Evolutionary conservation across 331 rosid genomes (phyloP).

Genomic region (Quercus lobata): DNA sequence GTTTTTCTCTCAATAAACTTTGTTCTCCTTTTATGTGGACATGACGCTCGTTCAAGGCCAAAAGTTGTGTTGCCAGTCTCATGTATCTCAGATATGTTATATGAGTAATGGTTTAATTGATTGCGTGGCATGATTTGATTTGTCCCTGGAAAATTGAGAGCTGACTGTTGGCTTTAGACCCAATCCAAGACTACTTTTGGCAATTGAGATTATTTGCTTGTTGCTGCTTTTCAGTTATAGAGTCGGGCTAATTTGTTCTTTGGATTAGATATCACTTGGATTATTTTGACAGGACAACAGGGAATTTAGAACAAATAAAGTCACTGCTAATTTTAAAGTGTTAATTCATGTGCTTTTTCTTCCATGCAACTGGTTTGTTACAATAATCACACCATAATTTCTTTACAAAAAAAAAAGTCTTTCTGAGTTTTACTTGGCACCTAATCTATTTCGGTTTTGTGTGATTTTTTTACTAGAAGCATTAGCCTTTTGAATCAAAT

Average conservation of each 20-base stretch:
- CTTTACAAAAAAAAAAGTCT: not conserved
- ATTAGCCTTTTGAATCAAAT: constrained; percentile 2
- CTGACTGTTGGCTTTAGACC: not conserved
- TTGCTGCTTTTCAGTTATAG: not conserved
- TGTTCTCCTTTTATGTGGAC: not conserved
- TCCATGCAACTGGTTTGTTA: not conserved
- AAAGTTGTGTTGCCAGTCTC: not conserved
- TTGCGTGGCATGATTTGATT: not conserved
- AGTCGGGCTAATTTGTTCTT: not conserved
- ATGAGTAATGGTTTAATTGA: not conserved
- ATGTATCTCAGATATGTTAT: not conserved
- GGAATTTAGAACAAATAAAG: not conserved
- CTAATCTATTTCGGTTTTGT: not conserved
- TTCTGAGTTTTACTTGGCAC: not conserved
- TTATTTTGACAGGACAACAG: not conserved
- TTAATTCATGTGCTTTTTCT: not conserved
- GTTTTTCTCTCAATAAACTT: not conserved
- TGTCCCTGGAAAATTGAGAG: not conserved
- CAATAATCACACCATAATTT: not conserved
- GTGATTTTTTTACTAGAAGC: not conserved
- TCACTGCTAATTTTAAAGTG: not conserved
- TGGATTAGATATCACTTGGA: not conserved
- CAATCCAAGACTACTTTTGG: not conserved
- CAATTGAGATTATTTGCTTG: not conserved
- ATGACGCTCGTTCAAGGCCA: not conserved